phyloP scores from a whole-genome alignment of 768 basidiomycete genomes.

The Fistulinella prunicolor region DNA sequence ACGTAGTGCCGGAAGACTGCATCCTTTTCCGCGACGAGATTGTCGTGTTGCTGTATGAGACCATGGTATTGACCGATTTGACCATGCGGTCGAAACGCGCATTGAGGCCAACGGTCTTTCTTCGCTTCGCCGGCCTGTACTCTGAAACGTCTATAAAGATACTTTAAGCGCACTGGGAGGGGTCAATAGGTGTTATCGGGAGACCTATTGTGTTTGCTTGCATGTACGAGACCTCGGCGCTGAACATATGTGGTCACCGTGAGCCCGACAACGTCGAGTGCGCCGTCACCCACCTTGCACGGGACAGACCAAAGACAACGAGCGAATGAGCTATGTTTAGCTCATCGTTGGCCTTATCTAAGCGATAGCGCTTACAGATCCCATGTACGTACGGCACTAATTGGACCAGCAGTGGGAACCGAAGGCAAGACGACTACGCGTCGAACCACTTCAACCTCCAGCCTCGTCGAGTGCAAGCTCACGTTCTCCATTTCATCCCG shows the following conservation, averaged over 20 bases:
- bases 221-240: not conserved
- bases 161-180: not conserved
- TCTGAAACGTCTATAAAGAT: constrained; percentile 8
- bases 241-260: not conserved
- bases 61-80: constrained; percentile 48
- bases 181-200: not conserved
- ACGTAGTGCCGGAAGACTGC: constrained; percentile 40
- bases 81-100: constrained; percentile 67
- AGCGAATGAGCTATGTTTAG: not conserved
- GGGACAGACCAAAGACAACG: constrained; percentile 1
- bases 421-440: no score
- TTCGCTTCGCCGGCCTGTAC: constrained; percentile 40
- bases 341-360: constrained; percentile 7
- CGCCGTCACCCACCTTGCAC: constrained; percentile 9
- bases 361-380: constrained; percentile 7
- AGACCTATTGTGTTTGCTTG: constrained; percentile 17
- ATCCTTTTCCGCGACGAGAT: constrained; percentile 29
- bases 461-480: no score
- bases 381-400: no score
- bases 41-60: constrained; percentile 22
- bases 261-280: not conserved
- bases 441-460: no score
- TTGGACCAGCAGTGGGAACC: no score
- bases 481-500: no score
- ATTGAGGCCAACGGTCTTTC: constrained; percentile 50